Evolutionary conservation across 176 grass and related monocot species (phyloP).

Genomic region (Bromus sterilis): DNA sequence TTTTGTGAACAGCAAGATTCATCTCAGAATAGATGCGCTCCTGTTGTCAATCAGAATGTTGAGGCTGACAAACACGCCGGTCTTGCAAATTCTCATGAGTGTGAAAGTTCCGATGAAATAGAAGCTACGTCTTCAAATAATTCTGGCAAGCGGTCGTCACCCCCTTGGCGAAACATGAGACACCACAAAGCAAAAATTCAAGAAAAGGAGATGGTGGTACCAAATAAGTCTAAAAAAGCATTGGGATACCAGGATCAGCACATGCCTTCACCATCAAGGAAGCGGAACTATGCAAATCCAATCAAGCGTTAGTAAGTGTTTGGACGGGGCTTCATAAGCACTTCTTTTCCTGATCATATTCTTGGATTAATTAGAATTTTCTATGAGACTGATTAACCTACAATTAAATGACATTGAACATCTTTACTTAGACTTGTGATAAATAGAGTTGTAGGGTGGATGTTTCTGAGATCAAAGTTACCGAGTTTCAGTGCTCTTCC

Average conservation of each 20-base stretch:
- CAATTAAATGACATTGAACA: neutral
- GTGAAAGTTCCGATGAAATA: conserved; percentile 15
- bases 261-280: conserved; percentile 27
- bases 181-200: neutral
- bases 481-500: neutral
- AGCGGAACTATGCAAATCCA: neutral
- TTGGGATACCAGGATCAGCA: neutral
- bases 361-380: neutral
- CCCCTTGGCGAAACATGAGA: conserved; percentile 19
- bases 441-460: neutral
- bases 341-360: neutral
- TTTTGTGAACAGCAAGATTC: neutral
- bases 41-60: conserved; percentile 6
- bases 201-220: neutral
- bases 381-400: neutral
- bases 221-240: conserved; percentile 12
- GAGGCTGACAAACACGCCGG: neutral
- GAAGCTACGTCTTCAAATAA: conserved; percentile 28
- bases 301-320: conserved; percentile 37
- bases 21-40: conserved; percentile 7
- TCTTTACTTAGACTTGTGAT: conserved; percentile 13
- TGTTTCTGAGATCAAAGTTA: neutral
- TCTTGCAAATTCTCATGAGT: conserved; percentile 2
- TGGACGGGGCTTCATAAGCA: neutral
- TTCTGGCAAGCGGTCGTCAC: conserved; percentile 9